Evolutionary conservation across 2,329 filamentous ascomycete genomes (phyloP), one percentile per base, ranked within the genome.

Genomic region (Alternaria triticina): DNA sequence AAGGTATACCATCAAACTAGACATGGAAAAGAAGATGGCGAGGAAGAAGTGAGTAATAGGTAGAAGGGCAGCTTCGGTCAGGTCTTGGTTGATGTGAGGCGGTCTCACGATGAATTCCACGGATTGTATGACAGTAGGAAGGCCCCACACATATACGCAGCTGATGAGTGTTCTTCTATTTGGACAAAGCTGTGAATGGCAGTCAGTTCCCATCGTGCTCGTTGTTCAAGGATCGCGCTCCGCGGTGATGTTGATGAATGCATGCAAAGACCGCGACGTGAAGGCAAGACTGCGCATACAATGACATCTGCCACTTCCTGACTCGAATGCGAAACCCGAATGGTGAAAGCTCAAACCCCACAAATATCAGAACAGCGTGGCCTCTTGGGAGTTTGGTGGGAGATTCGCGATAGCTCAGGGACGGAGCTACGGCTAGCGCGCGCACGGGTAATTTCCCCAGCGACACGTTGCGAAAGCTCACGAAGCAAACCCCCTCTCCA

Each of bases 381-480:
- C 70, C 70, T 72, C 57, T 62, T 66, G 59, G 54, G 55, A 44
- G 36, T 54, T 23, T 59, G 45, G 59, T 70, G 62, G 71, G 64
- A 72, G 70, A 64, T 67, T 58, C 43, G 64, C 47, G 52, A 65
- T 59, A 59, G 64, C 59, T 75, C 70, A 72, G 72, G 70, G 70
- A 70, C 69, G 62, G 59, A 72, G 67, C 70, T 75, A 67, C 68
- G 63, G 57, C 60, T 63, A 66, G 61, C 70, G 65, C 61, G 67
- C 64, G 58, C 64, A 63, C 66, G 66, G 62, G 61, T 65, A 66
- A 59, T 66, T 68, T 67, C 68, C 64, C 69, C 74, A 69, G 70
- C 71, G 71, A 70, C 72, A 75, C 74, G 73, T 75, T 75, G 73
- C 71, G 67, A 71, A 69, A 73, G 69, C 68, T 70, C 68, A 56